Evolutionary conservation across 2,329 filamentous ascomycete species (phyloP).

Genomic region (Boeremia lycopersici): DNA sequence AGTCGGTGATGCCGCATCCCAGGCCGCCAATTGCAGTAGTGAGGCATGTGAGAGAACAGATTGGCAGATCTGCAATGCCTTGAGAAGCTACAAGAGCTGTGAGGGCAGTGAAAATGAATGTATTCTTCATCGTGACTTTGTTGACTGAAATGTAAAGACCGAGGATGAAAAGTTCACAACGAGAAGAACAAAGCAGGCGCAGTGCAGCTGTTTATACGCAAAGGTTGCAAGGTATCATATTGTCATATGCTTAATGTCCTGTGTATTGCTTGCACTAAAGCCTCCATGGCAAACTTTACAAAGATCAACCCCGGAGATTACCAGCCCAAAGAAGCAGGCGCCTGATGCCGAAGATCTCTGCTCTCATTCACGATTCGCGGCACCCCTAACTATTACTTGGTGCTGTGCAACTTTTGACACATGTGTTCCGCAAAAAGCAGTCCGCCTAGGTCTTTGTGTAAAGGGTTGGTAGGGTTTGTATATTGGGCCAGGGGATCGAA

Average conservation of each 20-base stretch:
- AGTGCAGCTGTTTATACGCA: conserved; percentile 5
- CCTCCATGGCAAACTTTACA: background rate
- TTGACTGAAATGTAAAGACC: background rate
- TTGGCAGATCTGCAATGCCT: conserved; percentile 47
- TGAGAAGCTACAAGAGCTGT: conserved; percentile 50
- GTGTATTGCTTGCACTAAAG: background rate
- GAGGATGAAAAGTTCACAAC: background rate
- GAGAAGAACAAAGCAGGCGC: background rate
- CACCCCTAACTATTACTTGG: background rate
- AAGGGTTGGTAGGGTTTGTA: background rate
- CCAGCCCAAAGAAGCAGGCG: conserved; percentile 10
- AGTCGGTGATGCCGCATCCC: conserved; percentile 51
- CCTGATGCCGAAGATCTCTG: conserved; percentile 1
- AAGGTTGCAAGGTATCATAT: background rate
- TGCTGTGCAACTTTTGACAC: conserved; percentile 5
- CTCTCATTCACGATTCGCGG: background rate
- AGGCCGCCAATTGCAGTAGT: conserved; percentile 37
- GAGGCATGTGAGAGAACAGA: conserved; percentile 47
- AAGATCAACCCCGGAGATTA: conserved; percentile 9
- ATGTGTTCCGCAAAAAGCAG: background rate
- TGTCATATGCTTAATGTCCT: background rate
- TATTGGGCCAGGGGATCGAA: background rate
- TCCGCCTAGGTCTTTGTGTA: background rate
- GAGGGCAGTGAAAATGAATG: conserved; percentile 38
- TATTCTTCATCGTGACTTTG: conserved; percentile 32